These are phyloP conservation scores for Lagenaria siceraria DNA, from an alignment of 306 rosid species.

Conservation along the genomic window DNA sequence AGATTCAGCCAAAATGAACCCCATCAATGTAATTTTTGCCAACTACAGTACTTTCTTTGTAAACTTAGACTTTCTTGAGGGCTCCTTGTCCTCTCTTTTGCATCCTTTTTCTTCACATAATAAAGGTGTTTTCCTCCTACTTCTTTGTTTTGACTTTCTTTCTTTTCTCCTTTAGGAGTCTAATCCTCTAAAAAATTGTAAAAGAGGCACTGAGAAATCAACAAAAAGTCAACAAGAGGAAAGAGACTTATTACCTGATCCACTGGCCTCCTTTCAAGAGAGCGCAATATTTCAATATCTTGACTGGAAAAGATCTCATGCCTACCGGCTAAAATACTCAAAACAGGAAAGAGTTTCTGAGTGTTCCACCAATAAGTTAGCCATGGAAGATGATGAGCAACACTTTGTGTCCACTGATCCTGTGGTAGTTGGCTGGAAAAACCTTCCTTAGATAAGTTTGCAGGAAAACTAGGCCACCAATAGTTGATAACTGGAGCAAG, in stretches of 20 bases:
- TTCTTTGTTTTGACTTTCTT: no score
- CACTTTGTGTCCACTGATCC: conserved; percentile 68
- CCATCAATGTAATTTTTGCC: neutral
- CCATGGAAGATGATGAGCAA: conserved; percentile 63
- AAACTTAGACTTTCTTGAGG: neutral
- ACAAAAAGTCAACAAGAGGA: neutral
- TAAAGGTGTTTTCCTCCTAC: no score
- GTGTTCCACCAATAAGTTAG: conserved; percentile 92
- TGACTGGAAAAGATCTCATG: conserved; percentile 2
- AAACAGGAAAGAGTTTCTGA: conserved; percentile 58
- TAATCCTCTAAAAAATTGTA: neutral
- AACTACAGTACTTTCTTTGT: neutral
- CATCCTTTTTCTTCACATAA: neutral
- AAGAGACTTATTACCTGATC: neutral
- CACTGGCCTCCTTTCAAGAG: neutral
- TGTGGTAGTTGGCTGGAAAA: conserved; percentile 14
- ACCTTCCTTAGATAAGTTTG: conserved; percentile 42
- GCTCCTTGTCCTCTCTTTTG: neutral
- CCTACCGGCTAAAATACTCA: conserved; percentile 14
- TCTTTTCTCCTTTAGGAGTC: no score
- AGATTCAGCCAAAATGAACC: no score
- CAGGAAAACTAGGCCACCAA: conserved; percentile 78
- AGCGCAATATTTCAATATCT: neutral
- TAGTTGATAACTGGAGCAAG: conserved; percentile 53
- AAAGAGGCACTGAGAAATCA: neutral